These are phyloP conservation scores for Wickerhamiella musiphila DNA, from an alignment of 805 yeast genomes.

Conservation along the genomic window DNA sequence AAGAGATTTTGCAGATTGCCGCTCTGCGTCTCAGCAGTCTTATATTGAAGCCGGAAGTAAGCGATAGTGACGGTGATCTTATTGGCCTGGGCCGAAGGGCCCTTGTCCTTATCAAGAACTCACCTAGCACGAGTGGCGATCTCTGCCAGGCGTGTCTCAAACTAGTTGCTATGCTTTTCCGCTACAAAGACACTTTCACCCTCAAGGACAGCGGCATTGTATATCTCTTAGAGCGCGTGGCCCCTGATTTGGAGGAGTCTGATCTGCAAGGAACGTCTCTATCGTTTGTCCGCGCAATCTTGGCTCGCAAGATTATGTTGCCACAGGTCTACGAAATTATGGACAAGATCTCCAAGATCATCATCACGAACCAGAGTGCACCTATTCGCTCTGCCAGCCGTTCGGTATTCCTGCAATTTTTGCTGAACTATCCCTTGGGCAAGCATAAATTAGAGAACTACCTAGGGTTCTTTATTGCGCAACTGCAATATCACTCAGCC, in stretches of 20 bases:
- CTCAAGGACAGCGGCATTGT: conserved; percentile 57
- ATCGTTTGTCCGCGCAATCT: conserved; percentile 62
- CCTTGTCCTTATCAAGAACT: conserved; percentile 43
- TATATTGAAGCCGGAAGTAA: conserved; percentile 44
- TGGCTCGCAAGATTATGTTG: conserved; percentile 52
- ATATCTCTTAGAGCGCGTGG: conserved; percentile 50
- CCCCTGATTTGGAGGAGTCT: conserved; percentile 83
- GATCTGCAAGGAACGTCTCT: conserved; percentile 77
- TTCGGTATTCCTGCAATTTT: conserved; percentile 62
- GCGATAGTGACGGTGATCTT: conserved; percentile 23
- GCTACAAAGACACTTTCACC: conserved; percentile 47
- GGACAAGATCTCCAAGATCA: conserved; percentile 61
- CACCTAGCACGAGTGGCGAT: conserved; percentile 63
- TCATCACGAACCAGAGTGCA: conserved; percentile 77
- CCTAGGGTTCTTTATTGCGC: conserved; percentile 61
- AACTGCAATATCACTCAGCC: conserved; percentile 69
- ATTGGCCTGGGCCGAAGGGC: conserved; percentile 17
- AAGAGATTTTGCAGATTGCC: conserved; percentile 62
- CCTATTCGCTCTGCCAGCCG: conserved; percentile 76
- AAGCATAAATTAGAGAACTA: conserved; percentile 68
- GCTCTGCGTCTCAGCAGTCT: conserved; percentile 45
- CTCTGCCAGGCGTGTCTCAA: conserved; percentile 65
- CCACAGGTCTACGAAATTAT: conserved; percentile 84
- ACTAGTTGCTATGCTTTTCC: conserved; percentile 39
- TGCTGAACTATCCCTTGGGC: conserved; percentile 92